A percentile compares a stretch with the other conserved stretches of the same genome.
phyloP scores from a whole-genome alignment of 768 basidiomycete species.

The Tephrocybe rancida region DNA sequence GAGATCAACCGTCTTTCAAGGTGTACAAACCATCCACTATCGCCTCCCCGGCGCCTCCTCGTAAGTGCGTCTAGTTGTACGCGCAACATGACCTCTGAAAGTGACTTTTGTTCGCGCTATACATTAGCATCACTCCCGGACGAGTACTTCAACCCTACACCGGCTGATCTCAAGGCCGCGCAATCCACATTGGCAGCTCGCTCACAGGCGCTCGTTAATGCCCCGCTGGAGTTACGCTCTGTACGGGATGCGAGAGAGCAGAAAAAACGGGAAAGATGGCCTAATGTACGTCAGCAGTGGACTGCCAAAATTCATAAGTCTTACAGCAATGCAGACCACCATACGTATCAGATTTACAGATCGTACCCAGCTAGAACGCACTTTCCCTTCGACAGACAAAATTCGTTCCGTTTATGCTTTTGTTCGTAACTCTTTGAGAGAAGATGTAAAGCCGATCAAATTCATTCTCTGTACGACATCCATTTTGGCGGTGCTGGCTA shows the following conservation, averaged over 20 bases:
- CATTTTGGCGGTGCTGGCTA: conserved; percentile 25
- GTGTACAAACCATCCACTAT: conserved; percentile 47
- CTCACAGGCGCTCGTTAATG: conserved; percentile 63
- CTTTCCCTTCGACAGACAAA: conserved; percentile 77
- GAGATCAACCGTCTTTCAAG: conserved; percentile 36
- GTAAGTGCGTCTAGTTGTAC: conserved; percentile 30
- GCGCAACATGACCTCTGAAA: background rate
- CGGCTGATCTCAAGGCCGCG: conserved; percentile 68
- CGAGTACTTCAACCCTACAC: conserved; percentile 72
- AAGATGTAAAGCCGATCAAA: conserved; percentile 77
- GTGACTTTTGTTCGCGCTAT: background rate
- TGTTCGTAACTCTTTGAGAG: conserved; percentile 68
- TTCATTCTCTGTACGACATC: conserved; percentile 74
- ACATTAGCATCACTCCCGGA: conserved; percentile 60
- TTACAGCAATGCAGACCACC: conserved; percentile 56
- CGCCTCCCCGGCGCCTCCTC: conserved; percentile 24
- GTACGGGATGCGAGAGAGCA: conserved; percentile 64
- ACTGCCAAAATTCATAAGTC: background rate
- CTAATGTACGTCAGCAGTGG: conserved; percentile 49
- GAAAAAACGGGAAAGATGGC: conserved; percentile 69
- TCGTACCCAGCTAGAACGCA: conserved; percentile 77
- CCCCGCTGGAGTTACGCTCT: conserved; percentile 69
- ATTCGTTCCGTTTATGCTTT: conserved; percentile 86
- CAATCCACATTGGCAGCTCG: conserved; percentile 66
- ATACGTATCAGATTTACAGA: conserved; percentile 84